Evolutionary conservation across 305 asterid genomes (phyloP).

Genomic region (Fraxinus nigra): DNA sequence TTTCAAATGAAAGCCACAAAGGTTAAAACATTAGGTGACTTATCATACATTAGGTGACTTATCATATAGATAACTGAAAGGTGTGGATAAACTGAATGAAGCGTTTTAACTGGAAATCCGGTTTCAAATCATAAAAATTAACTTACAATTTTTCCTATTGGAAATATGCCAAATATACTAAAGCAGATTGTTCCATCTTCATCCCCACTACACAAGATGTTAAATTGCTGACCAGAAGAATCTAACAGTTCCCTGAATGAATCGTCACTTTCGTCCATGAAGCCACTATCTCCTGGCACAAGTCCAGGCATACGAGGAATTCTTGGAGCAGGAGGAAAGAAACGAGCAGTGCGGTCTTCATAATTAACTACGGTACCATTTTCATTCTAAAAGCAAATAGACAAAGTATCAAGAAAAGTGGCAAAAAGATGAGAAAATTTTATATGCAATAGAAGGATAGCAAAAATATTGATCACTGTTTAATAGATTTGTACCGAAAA

Average conservation of each 20-base stretch:
- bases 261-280: constrained; percentile 76
- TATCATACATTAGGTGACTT: constrained; percentile 15
- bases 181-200: constrained; percentile 84
- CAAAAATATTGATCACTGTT: background rate
- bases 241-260: constrained; percentile 81
- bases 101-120: constrained; percentile 1
- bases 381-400: constrained; percentile 50
- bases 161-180: constrained; percentile 91
- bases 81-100: constrained; percentile 6
- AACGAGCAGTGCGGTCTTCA: constrained; percentile 92
- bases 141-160: constrained; percentile 91
- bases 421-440: constrained; percentile 17
- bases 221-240: constrained; percentile 72
- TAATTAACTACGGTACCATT: constrained; percentile 38
- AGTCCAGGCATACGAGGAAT: constrained; percentile 86
- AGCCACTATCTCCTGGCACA: constrained; percentile 78
- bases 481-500: background rate
- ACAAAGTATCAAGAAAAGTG: constrained; percentile 13
- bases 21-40: constrained; percentile 19
- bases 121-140: constrained; percentile 16
- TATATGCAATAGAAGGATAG: constrained; percentile 7
- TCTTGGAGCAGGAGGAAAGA: constrained; percentile 91
- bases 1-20: constrained; percentile 25
- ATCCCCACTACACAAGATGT: constrained; percentile 93
- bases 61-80: constrained; percentile 19